These are phyloP conservation scores for Monilinia laxa DNA, from an alignment of 2,329 filamentous ascomycete species.

Conservation along the genomic window DNA sequence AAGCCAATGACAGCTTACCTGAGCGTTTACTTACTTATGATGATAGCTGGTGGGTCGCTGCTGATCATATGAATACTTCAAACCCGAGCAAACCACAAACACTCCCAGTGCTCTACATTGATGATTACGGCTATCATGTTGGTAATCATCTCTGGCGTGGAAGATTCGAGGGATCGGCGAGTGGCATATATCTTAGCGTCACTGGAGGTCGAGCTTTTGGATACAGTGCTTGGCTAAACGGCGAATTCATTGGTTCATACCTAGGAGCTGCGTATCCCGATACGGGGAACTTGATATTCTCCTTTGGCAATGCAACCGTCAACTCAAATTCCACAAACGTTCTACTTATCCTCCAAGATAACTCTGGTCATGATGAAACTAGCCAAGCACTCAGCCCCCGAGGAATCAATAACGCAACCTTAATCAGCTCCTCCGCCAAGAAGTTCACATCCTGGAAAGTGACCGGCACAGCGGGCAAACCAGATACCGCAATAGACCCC, in stretches of 20 bases:
- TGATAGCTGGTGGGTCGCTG: slow-evolving; percentile 36
- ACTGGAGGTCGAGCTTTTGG: slow-evolving; percentile 26
- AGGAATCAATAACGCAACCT: slow-evolving; percentile 53
- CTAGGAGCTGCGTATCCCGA: slow-evolving; percentile 41
- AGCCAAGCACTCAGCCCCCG: slow-evolving; percentile 48
- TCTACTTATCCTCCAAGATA: slow-evolving; percentile 56
- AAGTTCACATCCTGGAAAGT: slow-evolving; percentile 51
- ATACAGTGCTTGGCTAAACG: slow-evolving; percentile 47
- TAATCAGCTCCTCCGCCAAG: slow-evolving; percentile 41
- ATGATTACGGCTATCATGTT: slow-evolving; percentile 47
- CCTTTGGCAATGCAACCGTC: slow-evolving; percentile 46
- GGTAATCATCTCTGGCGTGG: slow-evolving; percentile 48
- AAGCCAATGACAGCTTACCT: slow-evolving; percentile 46
- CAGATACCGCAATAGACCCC: slow-evolving; percentile 49
- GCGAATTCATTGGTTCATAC: slow-evolving; percentile 54
- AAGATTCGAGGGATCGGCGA: slow-evolving; percentile 29
- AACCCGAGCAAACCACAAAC: slow-evolving; percentile 44
- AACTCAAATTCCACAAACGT: slow-evolving; percentile 43
- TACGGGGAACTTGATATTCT: slow-evolving; percentile 37
- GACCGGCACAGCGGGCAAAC: slow-evolving; percentile 52
- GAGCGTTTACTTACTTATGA: slow-evolving; percentile 45
- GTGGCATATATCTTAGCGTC: slow-evolving; percentile 33
- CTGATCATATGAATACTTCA: slow-evolving; percentile 22
- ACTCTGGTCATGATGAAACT: slow-evolving; percentile 58
- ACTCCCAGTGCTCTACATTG: slow-evolving; percentile 47